phyloP scores from a whole-genome alignment of 148 eudicot species.

The Talinum fruticosum region DNA sequence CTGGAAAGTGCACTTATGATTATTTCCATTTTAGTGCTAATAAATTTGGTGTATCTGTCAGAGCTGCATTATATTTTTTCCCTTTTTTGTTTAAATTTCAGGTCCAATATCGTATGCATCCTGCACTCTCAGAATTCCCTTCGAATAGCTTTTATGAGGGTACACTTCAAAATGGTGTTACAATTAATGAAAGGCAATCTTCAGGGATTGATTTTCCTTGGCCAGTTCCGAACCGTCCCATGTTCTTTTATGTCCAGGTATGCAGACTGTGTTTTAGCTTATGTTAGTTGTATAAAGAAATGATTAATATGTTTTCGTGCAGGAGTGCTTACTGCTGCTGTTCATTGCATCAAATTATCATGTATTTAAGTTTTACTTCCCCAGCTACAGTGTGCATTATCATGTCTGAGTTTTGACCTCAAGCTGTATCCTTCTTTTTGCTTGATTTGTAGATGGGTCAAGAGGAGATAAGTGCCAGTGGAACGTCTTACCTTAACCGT shows the following conservation, averaged over 20 bases:
- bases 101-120: slow-evolving; percentile 99
- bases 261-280: not conserved
- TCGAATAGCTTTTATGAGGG: slow-evolving; percentile 99
- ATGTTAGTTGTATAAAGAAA: not conserved
- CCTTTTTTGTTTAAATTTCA: slow-evolving; percentile 22
- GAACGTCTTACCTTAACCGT: slow-evolving; percentile 91
- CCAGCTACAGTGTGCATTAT: not conserved
- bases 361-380: not conserved
- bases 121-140: slow-evolving; percentile 91
- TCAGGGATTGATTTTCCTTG: slow-evolving; percentile 98
- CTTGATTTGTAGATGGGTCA: slow-evolving; percentile 76
- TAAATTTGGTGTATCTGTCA: not conserved
- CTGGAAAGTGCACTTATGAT: not conserved
- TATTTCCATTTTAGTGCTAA: not conserved
- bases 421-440: not conserved
- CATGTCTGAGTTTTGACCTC: not conserved
- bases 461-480: slow-evolving; percentile 99
- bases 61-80: not conserved
- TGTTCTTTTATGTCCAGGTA: slow-evolving; percentile 99
- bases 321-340: too few relatives aligned
- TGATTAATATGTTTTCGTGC: too few relatives aligned
- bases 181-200: slow-evolving; percentile 87
- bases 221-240: slow-evolving; percentile 98
- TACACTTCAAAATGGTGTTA: slow-evolving; percentile 96
- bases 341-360: not conserved